phyloP scores from a whole-genome alignment of 202 grass and related monocot species.

The Panicum hallii region DNA sequence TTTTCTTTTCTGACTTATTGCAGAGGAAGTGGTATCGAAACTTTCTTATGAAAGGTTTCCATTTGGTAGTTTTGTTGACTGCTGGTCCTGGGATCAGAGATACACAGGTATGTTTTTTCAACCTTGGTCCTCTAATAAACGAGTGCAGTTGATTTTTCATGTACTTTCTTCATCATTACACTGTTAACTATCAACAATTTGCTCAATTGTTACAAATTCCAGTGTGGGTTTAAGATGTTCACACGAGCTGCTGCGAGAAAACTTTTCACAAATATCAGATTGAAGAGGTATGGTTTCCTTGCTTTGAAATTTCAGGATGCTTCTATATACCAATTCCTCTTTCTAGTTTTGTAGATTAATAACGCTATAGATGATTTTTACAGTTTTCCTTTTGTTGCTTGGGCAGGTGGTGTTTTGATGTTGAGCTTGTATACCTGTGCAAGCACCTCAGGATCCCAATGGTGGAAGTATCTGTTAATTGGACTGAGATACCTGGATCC shows the following conservation, averaged over 20 bases:
- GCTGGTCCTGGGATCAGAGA: constrained; percentile 87
- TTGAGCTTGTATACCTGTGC: constrained; percentile 92
- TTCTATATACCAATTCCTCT: not conserved
- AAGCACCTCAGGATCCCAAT: constrained; percentile 85
- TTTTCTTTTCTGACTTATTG: constrained; percentile 42
- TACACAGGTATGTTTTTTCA: constrained; percentile 72
- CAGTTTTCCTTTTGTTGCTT: not conserved
- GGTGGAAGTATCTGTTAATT: constrained; percentile 81
- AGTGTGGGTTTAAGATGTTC: constrained; percentile 99
- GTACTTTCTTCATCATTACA: not conserved
- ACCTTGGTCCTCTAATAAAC: constrained; percentile 17
- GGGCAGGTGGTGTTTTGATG: constrained; percentile 93
- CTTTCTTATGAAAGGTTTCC: constrained; percentile 98
- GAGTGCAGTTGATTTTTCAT: not conserved
- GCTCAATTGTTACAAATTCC: constrained; percentile 29
- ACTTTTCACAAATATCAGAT: constrained; percentile 92
- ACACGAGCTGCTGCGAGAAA: constrained; percentile 84
- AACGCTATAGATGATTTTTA: not conserved
- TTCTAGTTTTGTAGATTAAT: not conserved
- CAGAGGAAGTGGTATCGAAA: constrained; percentile 98
- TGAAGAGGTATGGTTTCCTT: constrained; percentile 67
- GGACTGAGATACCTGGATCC: constrained; percentile 94
- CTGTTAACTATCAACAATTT: constrained; percentile 2
- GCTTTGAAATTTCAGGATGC: not conserved
- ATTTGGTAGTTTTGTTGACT: constrained; percentile 83